Conservation (phyloP, 1,139 yeast species). For the Arxiozyma heterogenica region DNA sequence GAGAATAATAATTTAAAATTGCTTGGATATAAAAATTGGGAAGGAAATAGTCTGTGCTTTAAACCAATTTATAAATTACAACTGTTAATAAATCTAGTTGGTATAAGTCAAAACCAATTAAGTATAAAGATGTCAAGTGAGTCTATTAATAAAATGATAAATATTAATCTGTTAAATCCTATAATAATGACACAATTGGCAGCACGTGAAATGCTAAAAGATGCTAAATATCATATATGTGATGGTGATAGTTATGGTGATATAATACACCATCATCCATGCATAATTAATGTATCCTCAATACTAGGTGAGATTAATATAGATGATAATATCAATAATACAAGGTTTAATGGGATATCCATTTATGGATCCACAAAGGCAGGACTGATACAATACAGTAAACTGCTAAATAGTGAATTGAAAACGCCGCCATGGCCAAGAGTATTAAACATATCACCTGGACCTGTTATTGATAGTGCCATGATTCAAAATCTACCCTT, state of each 20-base stretch:
- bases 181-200: slow-evolving; percentile 48
- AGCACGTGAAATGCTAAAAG: slow-evolving; percentile 41
- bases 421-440: neutral
- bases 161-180: slow-evolving; percentile 58
- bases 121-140: slow-evolving; percentile 39
- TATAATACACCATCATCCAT: slow-evolving; percentile 17
- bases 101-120: slow-evolving; percentile 56
- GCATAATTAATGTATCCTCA: slow-evolving; percentile 64
- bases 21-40: neutral
- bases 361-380: slow-evolving; percentile 79
- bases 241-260: neutral
- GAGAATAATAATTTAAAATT: neutral
- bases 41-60: neutral
- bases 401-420: slow-evolving; percentile 50
- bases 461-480: neutral
- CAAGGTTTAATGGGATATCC: slow-evolving; percentile 47
- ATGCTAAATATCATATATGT: slow-evolving; percentile 2
- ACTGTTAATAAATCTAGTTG: slow-evolving; percentile 68
- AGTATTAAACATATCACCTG: neutral
- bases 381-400: slow-evolving; percentile 62
- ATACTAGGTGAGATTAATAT: slow-evolving; percentile 36
- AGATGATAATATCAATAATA: slow-evolving; percentile 1
- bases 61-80: slow-evolving; percentile 12
- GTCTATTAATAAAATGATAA: slow-evolving; percentile 42
- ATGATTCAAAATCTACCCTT: neutral